phyloP scores from a whole-genome alignment of 176 grass and related monocot species.

The Elymus sibiricus region DNA sequence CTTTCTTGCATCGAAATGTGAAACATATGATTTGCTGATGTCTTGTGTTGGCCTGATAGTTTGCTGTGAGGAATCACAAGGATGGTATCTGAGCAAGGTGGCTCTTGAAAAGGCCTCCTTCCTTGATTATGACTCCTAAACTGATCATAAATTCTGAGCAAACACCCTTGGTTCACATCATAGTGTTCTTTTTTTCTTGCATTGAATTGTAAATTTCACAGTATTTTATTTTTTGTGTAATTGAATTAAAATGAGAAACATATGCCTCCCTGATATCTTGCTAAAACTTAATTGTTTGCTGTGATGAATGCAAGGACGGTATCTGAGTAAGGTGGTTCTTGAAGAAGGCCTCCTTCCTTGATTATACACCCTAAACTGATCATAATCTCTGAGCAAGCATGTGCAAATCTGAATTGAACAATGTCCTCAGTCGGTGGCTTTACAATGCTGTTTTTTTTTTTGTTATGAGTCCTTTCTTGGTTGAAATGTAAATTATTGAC shows the following conservation, averaged over 20 bases:
- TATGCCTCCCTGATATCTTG: neutral
- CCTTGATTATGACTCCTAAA: constrained; percentile 6
- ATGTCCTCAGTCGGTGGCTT: neutral
- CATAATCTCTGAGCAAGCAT: neutral
- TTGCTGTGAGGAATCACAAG: constrained; percentile 10
- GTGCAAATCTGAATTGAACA: neutral
- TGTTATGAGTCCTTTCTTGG: neutral
- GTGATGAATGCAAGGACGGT: neutral
- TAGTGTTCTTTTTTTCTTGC: fast-evolving
- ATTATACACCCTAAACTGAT: constrained; percentile 16
- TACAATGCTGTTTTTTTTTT: neutral
- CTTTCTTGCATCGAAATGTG: too few relatives aligned
- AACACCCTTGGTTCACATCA: neutral
- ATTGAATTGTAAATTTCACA: neutral
- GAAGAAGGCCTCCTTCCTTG: neutral
- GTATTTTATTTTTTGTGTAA: neutral
- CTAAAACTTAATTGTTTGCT: neutral
- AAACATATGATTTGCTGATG: too few relatives aligned
- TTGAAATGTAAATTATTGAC: neutral
- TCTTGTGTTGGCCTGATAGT: too few relatives aligned
- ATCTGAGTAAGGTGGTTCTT: constrained; percentile 14
- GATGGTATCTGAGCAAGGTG: constrained; percentile 18
- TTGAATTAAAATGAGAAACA: neutral
- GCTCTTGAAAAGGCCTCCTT: neutral
- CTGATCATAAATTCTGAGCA: constrained; percentile 14